Conservation (phyloP, 495 filamentous ascomycete species). For the Friedmanniomyces simplex region DNA sequence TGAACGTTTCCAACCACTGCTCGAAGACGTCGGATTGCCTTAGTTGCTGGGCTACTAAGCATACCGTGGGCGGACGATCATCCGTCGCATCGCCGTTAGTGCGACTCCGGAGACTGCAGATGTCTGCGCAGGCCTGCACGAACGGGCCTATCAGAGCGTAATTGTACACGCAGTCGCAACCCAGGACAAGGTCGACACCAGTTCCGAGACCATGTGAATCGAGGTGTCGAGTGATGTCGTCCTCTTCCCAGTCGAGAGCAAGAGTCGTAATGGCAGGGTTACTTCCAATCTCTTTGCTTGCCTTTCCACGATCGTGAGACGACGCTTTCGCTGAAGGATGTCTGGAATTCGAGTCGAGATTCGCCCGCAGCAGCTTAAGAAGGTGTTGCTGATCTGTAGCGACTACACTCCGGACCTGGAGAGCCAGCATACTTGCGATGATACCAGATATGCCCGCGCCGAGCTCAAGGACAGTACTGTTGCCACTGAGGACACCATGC, state of each 20-base stretch:
- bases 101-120: slow-evolving; percentile 47
- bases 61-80: slow-evolving; percentile 42
- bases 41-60: slow-evolving; percentile 76
- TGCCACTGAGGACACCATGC: slow-evolving; percentile 40
- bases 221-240: slow-evolving; percentile 6
- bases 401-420: slow-evolving; percentile 53
- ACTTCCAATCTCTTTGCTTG: background rate
- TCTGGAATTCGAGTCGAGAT: slow-evolving; percentile 53
- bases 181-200: slow-evolving; percentile 36
- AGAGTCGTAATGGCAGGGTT: slow-evolving; percentile 33
- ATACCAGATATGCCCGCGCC: slow-evolving; percentile 80
- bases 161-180: slow-evolving; percentile 37
- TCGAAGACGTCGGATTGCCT: slow-evolving; percentile 77
- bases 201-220: slow-evolving; percentile 1
- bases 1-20: slow-evolving; percentile 61
- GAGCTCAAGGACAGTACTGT: slow-evolving; percentile 63
- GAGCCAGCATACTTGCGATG: slow-evolving; percentile 54
- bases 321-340: background rate
- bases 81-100: background rate
- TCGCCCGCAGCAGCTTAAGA: slow-evolving; percentile 58
- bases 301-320: background rate
- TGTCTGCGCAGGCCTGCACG: slow-evolving; percentile 72
- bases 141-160: slow-evolving; percentile 60
- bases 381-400: slow-evolving; percentile 88
- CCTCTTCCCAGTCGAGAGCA: slow-evolving; percentile 60